These are phyloP conservation scores for Tricholoma terreum DNA, from an alignment of 768 basidiomycete species.

Conservation along the genomic window DNA sequence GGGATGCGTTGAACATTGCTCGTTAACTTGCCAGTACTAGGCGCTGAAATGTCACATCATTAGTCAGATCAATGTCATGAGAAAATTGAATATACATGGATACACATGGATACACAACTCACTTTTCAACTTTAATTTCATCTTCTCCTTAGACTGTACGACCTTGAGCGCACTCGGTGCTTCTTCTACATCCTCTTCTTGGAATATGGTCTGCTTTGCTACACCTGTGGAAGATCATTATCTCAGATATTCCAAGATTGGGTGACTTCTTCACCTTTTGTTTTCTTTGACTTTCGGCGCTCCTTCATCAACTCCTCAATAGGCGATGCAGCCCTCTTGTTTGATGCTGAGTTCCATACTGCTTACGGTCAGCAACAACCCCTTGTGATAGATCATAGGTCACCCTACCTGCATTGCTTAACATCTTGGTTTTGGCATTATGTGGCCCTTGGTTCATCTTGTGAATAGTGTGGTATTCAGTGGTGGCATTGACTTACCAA, in stretches of 20 bases:
- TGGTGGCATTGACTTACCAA: neutral
- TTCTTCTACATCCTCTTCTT: neutral
- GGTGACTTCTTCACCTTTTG: neutral
- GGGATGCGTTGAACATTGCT: too few species aligned
- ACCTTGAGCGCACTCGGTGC: neutral
- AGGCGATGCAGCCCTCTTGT: neutral
- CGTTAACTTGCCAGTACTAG: too few species aligned
- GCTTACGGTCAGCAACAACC: neutral
- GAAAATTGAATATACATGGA: too few species aligned
- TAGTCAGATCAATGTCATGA: too few species aligned
- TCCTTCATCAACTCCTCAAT: neutral
- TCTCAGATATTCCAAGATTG: neutral
- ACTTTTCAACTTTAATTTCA: too few species aligned
- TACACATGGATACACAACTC: too few species aligned
- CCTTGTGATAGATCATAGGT: neutral
- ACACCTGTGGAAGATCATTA: neutral
- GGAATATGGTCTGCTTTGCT: neutral
- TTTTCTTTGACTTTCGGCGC: neutral
- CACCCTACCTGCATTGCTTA: neutral
- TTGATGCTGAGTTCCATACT: neutral
- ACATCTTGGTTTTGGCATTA: neutral
- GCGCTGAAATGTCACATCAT: too few species aligned
- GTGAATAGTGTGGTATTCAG: neutral
- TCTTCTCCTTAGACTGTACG: neutral
- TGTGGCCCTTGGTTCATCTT: neutral